Base-by-base conservation (phyloP, 306 rosid genomes). In the Begonia loranthoides region DNA sequence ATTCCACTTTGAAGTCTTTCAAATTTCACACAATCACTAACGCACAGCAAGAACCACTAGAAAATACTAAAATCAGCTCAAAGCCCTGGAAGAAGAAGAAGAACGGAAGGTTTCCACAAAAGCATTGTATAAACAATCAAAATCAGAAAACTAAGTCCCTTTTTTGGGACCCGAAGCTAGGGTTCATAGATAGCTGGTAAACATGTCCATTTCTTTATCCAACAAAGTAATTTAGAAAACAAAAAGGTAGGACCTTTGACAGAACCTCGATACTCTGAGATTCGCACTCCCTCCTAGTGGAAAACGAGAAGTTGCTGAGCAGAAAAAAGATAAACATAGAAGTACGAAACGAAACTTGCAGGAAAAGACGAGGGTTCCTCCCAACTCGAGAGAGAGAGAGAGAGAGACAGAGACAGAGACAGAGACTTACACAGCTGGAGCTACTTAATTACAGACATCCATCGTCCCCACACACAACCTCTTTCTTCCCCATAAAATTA, bases 221-320 rank as follows among this genome's bases (percentile, higher is more conserved):
- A 43, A 43, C 36, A 28, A 28, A 28, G 5, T 28, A 28, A 28
- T 28, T 28, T 7, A 28, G 36, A 28, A 28, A 28, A 7, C 4
- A 28, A 2, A 28, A 28, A 4, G 22, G 36, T 28, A 7, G 36
- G 36, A 28, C 36, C 36, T 28, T 28, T 28, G 36, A 53, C 55
- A 69, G 57, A 70, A 59, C 68, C 80, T 64, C 69, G 72, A 72
- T 72, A 65, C 66, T 52, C 59, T 51, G 63, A 67, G 76, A 79
- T 72, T 79, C 73, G 71, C 62, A 64, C 56, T 54, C 64, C 67
- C 45, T 73, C 87, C 68, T 76, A 49, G 77, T 49, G 57, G 70
- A 75, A 72, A 73, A 64, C 60, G 60, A 72, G 56, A 61, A 56
- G 54, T n/a, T n/a, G n/a, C 66, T 47, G 47, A 41, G 66, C 55